Evolutionary conservation across 805 yeast species (phyloP), one percentile per base, ranked within the genome.

Genomic region (Wickerhamiella siamensis): DNA sequence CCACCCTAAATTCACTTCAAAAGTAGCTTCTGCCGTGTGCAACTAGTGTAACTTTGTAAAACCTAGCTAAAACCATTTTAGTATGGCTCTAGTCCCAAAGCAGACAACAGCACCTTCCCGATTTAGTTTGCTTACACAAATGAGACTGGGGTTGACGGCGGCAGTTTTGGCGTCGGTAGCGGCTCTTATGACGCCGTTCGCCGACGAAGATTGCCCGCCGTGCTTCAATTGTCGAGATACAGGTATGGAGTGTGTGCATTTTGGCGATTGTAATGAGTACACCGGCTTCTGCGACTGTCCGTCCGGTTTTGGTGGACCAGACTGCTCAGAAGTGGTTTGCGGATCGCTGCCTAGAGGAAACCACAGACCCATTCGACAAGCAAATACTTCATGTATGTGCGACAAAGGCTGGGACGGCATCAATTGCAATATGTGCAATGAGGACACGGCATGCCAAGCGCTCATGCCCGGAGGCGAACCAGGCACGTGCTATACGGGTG

Each of bases 211-310:
- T 39, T 83, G 94, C 53, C 94, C 94, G 0, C 37, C 94, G 0
- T 83, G 96, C 55, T 91, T 91, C 72, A 88, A 91, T 61, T 91
- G 98, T 65, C 81, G 84, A 69, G 68, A 86, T 10, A 94, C 96
- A 2, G 79, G 86, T 48, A 86, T 82, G 54, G 79, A 77, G 48
- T 91, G 98, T 61, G 75, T 81, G 45, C 98, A 91, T 53, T 91
- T 78, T 55, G 86, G 94, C 21, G 62, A 61, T n/a, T 91, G 98
- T 63, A 83, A 91, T 58, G 72, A 79, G 27, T 83, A 67, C 60
- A 82, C 88, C 4, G 98, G 98, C 1, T 70, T 77, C 55, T 91
- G 98, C 64, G 93, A 83, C 41, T 91, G 98, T 63, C 73, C 83
- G 34, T 77, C 75, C 31, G 98, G 98, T 0, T 91, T 79, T 63